Percentiles rank a stretch among this genome's conserved stretches.
Evolutionary conservation across 1,284 basidiomycete genomes (phyloP).

Genomic region (Anthracocystis setariae): DNA sequence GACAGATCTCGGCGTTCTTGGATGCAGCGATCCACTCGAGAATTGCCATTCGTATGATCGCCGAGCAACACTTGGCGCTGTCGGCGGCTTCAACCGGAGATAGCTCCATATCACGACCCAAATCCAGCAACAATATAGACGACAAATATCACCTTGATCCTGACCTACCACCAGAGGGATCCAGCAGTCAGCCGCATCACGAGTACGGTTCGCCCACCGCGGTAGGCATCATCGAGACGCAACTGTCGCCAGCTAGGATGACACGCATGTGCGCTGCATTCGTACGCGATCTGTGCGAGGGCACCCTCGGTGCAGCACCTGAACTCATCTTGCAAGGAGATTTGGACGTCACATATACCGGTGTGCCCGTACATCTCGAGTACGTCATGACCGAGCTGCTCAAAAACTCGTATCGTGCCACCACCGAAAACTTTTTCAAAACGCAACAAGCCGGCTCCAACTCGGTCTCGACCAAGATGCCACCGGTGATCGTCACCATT

Average conservation of each 20-base stretch:
- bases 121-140: constrained; percentile 11
- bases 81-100: constrained; percentile 37
- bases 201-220: constrained; percentile 51
- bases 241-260: constrained; percentile 66
- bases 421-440: constrained; percentile 66
- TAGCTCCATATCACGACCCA: constrained; percentile 6
- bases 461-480: constrained; percentile 49
- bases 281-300: constrained; percentile 83
- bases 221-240: constrained; percentile 63
- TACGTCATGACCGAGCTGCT: constrained; percentile 75
- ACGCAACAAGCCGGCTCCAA: constrained; percentile 53
- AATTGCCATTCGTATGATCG: constrained; percentile 87
- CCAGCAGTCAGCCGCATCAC: constrained; percentile 27
- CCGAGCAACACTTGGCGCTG: constrained; percentile 88
- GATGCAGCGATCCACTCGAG: constrained; percentile 86
- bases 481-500: constrained; percentile 77
- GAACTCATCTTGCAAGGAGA: constrained; percentile 51
- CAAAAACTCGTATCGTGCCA: constrained; percentile 91
- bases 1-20: constrained; percentile 80
- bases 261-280: constrained; percentile 72
- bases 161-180: constrained; percentile 32
- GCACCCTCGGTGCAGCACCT: constrained; percentile 81
- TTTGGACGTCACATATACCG: constrained; percentile 71
- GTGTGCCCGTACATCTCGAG: constrained; percentile 87
- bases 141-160: constrained; percentile 26